Conservation (phyloP, 148 eudicot species). For the Vaccinium corymbosum region DNA sequence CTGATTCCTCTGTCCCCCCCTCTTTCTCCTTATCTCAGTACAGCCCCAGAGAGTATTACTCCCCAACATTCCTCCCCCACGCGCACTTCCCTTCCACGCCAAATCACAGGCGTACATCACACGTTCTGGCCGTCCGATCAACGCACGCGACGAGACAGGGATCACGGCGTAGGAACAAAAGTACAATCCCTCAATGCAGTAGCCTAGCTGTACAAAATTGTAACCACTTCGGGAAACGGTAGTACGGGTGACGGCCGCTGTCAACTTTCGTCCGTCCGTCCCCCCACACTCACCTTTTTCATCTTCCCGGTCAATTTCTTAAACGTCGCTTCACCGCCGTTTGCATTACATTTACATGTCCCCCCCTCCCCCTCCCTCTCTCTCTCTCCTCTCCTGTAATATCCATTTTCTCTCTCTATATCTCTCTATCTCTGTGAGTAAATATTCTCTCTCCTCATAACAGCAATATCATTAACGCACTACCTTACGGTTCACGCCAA, state of each 20-base stretch:
- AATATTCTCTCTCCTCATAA: constrained; percentile 16
- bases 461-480: constrained; percentile 16
- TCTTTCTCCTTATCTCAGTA: neutral
- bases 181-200: no score
- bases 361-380: constrained; percentile 14
- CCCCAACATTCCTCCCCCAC: neutral
- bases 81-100: neutral
- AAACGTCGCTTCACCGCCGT: constrained; percentile 64
- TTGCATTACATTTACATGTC: constrained; percentile 13
- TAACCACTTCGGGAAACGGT: constrained; percentile 29
- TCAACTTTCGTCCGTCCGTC: neutral
- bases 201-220: constrained; percentile 16
- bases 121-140: neutral
- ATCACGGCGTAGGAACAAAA: neutral
- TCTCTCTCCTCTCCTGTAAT: constrained; percentile 11
- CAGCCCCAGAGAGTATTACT: neutral
- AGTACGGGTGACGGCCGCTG: constrained; percentile 41
- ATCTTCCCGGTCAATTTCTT: constrained; percentile 18
- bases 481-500: constrained; percentile 59
- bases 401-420: neutral
- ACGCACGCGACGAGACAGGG: neutral
- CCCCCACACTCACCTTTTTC: neutral
- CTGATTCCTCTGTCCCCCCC: neutral
- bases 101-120: no score
- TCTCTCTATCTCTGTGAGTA: no score